A percentile compares a stretch with the other conserved stretches of the same genome.
Conservation (phyloP, 495 filamentous ascomycete species). For the Aspergillus ostianus region DNA sequence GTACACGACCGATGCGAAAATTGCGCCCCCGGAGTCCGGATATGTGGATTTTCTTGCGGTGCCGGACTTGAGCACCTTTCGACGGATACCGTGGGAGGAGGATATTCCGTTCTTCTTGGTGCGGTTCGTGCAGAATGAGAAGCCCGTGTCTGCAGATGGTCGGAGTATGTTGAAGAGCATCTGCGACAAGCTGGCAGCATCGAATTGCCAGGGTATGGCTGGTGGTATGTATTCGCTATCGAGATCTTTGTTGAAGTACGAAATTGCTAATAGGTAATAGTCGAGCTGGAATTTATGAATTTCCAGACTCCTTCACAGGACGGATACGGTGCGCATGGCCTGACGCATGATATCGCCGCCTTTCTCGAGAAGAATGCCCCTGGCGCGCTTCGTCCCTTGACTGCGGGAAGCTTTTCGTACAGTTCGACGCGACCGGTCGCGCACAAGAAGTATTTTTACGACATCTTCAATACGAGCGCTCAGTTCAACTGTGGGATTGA, state of each 20-base stretch:
- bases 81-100: slow-evolving; percentile 87
- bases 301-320: slow-evolving; percentile 63
- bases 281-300: slow-evolving; percentile 93
- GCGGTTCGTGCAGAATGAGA: slow-evolving; percentile 59
- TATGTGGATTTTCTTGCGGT: slow-evolving; percentile 82
- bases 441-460: slow-evolving; percentile 89
- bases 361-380: slow-evolving; percentile 69
- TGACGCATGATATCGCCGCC: slow-evolving; percentile 59
- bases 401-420: slow-evolving; percentile 94
- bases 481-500: slow-evolving; percentile 77
- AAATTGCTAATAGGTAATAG: slow-evolving; percentile 40
- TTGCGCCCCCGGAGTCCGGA: slow-evolving; percentile 83
- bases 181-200: slow-evolving; percentile 57
- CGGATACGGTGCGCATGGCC: slow-evolving; percentile 37
- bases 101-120: slow-evolving; percentile 89
- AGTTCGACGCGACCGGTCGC: slow-evolving; percentile 81
- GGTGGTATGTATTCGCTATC: slow-evolving; percentile 57
- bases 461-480: slow-evolving; percentile 72
- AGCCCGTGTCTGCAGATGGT: slow-evolving; percentile 71
- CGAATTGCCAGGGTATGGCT: slow-evolving; percentile 74
- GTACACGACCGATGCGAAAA: slow-evolving; percentile 74
- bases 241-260: not conserved
- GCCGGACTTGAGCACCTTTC: slow-evolving; percentile 70
- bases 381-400: slow-evolving; percentile 64
- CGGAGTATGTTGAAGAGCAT: slow-evolving; percentile 65